Evolutionary conservation across 148 eudicot genomes (phyloP).

Genomic region (Nyssa sinensis): DNA sequence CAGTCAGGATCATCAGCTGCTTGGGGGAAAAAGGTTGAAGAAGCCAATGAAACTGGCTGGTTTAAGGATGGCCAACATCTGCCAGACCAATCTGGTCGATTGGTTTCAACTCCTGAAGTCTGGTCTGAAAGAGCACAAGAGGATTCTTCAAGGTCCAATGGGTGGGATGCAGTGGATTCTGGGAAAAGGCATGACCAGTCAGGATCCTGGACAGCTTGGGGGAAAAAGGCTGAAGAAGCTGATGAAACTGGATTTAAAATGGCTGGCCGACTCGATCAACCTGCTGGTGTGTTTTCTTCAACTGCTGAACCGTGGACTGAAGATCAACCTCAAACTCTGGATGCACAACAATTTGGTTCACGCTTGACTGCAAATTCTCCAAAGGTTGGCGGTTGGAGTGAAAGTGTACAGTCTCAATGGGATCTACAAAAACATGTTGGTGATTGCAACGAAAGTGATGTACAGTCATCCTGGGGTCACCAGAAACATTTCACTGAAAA

Average conservation of each 20-base stretch:
- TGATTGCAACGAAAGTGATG: neutral
- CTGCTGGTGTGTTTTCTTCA: neutral
- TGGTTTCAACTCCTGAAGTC: too few relatives aligned
- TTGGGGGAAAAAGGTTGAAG: conserved; percentile 11
- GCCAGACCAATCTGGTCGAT: too few relatives aligned
- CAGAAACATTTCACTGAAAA: conserved; percentile 14
- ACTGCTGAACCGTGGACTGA: neutral
- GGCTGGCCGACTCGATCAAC: neutral
- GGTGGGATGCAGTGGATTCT: neutral
- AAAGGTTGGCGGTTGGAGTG: conserved; percentile 2
- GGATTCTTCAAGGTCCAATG: neutral
- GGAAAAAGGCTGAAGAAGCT: too few relatives aligned
- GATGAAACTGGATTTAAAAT: too few relatives aligned
- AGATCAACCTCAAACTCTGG: neutral
- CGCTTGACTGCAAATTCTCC: neutral
- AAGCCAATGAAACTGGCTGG: neutral
- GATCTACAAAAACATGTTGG: conserved; percentile 5
- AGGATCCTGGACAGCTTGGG: too few relatives aligned
- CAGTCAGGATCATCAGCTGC: neutral
- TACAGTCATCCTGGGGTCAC: conserved; percentile 23
- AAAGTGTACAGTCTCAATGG: neutral
- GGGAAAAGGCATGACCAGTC: too few relatives aligned
- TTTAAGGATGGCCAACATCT: too few relatives aligned
- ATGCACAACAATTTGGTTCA: too few relatives aligned
- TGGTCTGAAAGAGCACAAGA: neutral